Conservation (phyloP, 169 alveolate genomes). For the Cryptosporidium viatorum region DNA sequence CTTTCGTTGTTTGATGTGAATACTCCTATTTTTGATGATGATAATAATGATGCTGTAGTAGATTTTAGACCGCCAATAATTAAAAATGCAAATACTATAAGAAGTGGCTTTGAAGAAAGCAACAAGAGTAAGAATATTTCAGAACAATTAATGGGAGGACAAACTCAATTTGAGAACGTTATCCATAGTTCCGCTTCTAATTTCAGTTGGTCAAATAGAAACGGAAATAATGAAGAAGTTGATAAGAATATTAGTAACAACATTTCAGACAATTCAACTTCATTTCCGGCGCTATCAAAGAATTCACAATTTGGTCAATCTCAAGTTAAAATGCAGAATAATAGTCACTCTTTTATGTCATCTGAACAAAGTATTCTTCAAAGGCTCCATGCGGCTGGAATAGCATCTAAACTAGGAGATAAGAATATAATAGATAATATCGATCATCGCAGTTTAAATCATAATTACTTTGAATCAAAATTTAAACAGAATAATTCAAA, state of each 20-base stretch:
- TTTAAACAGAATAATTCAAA: background rate
- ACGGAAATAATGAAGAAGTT: background rate
- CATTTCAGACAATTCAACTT: slow-evolving; percentile 19
- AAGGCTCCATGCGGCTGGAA: slow-evolving; percentile 52
- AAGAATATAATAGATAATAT: background rate
- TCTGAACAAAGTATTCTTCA: slow-evolving; percentile 34
- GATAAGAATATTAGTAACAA: background rate
- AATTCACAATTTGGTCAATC: slow-evolving; percentile 32
- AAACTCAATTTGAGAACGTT: background rate
- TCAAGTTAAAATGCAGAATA: background rate
- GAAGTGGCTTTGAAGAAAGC: background rate
- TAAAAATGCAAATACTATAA: background rate
- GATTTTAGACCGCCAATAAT: slow-evolving; percentile 4
- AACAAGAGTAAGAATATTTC: background rate
- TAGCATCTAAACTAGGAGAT: background rate
- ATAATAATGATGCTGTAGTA: slow-evolving; percentile 5
- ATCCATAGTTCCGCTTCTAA: background rate
- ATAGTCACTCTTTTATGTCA: background rate
- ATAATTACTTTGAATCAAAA: background rate
- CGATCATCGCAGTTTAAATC: background rate
- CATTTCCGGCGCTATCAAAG: slow-evolving; percentile 59
- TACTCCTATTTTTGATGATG: slow-evolving; percentile 72
- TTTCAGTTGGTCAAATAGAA: slow-evolving; percentile 69
- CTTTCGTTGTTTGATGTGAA: slow-evolving; percentile 60
- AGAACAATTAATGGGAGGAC: background rate